Evolutionary conservation across 331 rosid species (phyloP).

Genomic region (Stylosanthes scabra): DNA sequence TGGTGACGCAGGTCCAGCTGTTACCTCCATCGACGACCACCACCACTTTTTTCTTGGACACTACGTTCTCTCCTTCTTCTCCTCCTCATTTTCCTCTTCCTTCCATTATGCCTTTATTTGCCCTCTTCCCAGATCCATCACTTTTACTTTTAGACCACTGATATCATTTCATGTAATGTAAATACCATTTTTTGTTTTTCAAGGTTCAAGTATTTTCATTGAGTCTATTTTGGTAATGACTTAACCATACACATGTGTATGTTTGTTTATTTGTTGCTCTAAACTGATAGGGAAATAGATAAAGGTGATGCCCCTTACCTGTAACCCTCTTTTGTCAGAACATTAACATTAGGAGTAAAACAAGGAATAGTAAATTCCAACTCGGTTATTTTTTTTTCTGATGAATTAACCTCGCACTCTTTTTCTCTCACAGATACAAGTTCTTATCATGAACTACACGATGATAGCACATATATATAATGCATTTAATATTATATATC

Average conservation of each 20-base stretch:
- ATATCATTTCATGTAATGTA: too few relatives aligned
- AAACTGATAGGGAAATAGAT: neutral
- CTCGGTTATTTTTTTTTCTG: neutral
- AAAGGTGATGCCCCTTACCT: neutral
- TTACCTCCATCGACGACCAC: slow-evolving; percentile 47
- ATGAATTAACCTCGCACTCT: neutral
- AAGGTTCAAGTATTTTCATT: neutral
- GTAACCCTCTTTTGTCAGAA: neutral
- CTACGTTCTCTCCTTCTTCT: slow-evolving; percentile 17
- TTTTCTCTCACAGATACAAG: neutral
- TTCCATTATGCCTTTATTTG: neutral
- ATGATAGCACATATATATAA: neutral
- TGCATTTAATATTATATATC: too few relatives aligned
- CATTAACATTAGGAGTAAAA: neutral
- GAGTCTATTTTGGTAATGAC: neutral
- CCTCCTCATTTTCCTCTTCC: neutral
- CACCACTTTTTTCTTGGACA: slow-evolving; percentile 30
- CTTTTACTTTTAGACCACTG: too few relatives aligned
- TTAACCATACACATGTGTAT: neutral
- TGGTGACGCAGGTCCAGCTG: slow-evolving; percentile 57
- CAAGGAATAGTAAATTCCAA: neutral
- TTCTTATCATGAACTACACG: neutral
- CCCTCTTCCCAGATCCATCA: slow-evolving; percentile 10
- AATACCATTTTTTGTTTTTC: too few relatives aligned
- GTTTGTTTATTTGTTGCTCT: neutral